Percentiles rank a stretch among this genome's conserved stretches.
These are phyloP conservation scores for Botryosphaeria dothidea DNA, from an alignment of 2,329 filamentous ascomycete genomes.

Conservation along the genomic window DNA sequence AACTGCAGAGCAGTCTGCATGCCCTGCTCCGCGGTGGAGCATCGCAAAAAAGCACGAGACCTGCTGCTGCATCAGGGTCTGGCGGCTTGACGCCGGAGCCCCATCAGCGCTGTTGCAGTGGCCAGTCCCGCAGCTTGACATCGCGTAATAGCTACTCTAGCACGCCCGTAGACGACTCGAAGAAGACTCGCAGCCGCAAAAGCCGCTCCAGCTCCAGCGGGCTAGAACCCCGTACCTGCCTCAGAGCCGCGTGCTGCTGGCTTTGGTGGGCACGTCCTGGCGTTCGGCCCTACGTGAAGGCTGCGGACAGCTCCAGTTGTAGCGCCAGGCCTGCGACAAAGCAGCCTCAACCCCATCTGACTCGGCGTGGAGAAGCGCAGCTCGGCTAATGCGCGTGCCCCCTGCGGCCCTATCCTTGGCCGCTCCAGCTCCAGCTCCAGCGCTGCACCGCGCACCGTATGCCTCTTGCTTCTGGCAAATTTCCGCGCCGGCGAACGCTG, in stretches of 20 bases:
- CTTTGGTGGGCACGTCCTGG: neutral
- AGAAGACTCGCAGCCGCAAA: neutral
- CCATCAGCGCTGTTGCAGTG: no score
- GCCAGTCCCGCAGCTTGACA: neutral
- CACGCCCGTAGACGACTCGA: neutral
- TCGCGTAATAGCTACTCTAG: slow-evolving; percentile 18
- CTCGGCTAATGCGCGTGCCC: slow-evolving; percentile 6
- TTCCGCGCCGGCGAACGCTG: slow-evolving; percentile 4
- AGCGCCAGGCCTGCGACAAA: neutral
- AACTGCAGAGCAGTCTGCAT: neutral
- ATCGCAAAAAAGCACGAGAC: slow-evolving; percentile 1
- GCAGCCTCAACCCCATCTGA: neutral
- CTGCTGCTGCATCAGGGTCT: slow-evolving; percentile 15
- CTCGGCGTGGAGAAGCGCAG: slow-evolving; percentile 9
- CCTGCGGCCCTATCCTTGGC: neutral
- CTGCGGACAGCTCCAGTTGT: neutral
- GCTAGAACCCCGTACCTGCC: neutral
- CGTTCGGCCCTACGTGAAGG: neutral
- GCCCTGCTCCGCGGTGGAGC: slow-evolving; percentile 11
- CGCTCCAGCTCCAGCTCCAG: neutral
- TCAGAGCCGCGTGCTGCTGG: neutral
- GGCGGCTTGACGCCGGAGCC: neutral
- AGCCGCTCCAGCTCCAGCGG: neutral
- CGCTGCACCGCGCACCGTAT: neutral
- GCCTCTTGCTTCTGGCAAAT: slow-evolving; percentile 15